phyloP scores from a whole-genome alignment of 164 flowering plant genomes.

The Nelumbo lutea region DNA sequence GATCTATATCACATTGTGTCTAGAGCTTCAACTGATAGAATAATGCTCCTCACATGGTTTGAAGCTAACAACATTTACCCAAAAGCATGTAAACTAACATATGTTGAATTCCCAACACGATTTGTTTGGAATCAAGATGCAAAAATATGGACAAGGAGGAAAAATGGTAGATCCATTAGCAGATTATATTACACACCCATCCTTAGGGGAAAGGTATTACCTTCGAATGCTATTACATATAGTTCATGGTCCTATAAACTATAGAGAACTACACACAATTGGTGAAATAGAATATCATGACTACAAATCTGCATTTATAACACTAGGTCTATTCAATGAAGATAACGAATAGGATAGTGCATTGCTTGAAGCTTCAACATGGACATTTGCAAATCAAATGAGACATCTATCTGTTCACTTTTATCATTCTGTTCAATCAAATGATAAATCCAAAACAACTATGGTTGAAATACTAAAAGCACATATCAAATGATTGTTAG shows the following conservation, averaged over 20 bases:
- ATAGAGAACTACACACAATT: conserved; percentile 1
- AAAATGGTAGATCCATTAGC: not conserved
- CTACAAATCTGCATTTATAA: conserved; percentile 4
- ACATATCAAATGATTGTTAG: too few relatives aligned
- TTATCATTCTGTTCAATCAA: not conserved
- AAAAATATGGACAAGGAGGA: conserved; percentile 1
- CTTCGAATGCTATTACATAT: not conserved
- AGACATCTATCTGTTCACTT: not conserved
- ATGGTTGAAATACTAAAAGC: not conserved
- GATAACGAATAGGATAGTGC: conserved; percentile 7
- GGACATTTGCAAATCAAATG: not conserved
- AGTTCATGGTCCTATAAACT: not conserved
- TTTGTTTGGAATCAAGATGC: conserved; percentile 3
- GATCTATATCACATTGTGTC: not conserved
- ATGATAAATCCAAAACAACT: not conserved
- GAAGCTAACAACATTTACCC: not conserved
- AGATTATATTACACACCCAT: conserved; percentile 4
- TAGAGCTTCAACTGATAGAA: not conserved
- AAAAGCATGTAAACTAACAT: not conserved
- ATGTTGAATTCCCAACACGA: not conserved
- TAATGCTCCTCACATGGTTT: not conserved
- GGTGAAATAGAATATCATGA: conserved; percentile 4
- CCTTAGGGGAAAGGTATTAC: not conserved
- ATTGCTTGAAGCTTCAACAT: not conserved
- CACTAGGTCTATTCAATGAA: conserved; percentile 11